Evolutionary conservation across 163 green algal species (phyloP).

Genomic region (Chlorella variabilis): DNA sequence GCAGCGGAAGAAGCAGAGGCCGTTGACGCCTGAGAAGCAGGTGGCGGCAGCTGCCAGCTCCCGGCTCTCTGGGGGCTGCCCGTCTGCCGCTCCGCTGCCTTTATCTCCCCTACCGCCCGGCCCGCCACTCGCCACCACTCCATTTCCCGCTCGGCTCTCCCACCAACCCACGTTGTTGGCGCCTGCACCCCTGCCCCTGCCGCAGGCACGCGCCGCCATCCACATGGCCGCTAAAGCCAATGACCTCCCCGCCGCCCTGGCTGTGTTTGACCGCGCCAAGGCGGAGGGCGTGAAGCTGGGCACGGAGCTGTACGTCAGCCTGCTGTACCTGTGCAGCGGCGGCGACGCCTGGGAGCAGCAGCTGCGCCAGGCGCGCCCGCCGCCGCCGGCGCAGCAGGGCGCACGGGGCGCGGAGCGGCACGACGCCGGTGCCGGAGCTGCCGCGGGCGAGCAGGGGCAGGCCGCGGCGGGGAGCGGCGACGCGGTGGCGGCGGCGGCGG

Average conservation of each 20-base stretch:
- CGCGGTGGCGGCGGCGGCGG: background rate
- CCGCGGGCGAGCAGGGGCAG: background rate
- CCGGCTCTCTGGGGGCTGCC: background rate
- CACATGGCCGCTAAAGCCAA: conserved; percentile 43
- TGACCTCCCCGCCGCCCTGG: conserved; percentile 38
- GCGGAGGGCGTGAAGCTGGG: conserved; percentile 34
- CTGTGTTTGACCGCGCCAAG: conserved; percentile 49
- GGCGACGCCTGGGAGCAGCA: conserved; percentile 64
- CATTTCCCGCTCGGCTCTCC: no score
- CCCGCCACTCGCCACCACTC: no score
- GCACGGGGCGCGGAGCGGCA: conserved; percentile 7
- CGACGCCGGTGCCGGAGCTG: conserved; percentile 18
- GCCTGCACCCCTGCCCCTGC: background rate
- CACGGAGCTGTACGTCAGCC: conserved; percentile 47
- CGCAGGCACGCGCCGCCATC: conserved; percentile 42
- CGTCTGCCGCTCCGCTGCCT: background rate
- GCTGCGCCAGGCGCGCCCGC: background rate
- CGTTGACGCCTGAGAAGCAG: background rate
- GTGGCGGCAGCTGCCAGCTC: background rate
- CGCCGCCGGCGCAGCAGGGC: background rate
- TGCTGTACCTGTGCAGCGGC: conserved; percentile 71
- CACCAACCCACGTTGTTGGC: no score
- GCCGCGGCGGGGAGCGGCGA: background rate
- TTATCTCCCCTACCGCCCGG: no score
- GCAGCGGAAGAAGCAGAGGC: conserved; percentile 16